Evolutionary conservation across 331 rosid species (phyloP).

Genomic region (Pyrus hybrid): DNA sequence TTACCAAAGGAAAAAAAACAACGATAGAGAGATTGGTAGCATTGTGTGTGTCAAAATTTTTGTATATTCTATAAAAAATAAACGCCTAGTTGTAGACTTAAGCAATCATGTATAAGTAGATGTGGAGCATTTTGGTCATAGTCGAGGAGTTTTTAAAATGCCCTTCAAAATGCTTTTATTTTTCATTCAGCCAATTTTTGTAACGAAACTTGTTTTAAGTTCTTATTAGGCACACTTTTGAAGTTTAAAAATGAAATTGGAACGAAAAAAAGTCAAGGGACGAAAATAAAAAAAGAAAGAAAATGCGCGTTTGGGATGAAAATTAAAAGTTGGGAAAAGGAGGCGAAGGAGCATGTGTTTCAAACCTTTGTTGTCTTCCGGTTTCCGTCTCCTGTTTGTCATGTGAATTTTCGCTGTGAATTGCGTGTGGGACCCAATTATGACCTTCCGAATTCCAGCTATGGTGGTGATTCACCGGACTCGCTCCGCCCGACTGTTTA

Average conservation of each 20-base stretch:
- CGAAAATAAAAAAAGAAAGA: background rate
- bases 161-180: fast-evolving
- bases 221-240: background rate
- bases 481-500: background rate
- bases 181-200: fast-evolving
- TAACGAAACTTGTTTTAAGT: too few relatives aligned
- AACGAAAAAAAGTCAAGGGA: background rate
- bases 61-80: too few relatives aligned
- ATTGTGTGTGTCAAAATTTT: too few relatives aligned
- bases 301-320: slow-evolving; percentile 16
- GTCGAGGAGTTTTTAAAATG: too few relatives aligned
- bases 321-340: background rate
- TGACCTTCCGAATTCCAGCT: slow-evolving; percentile 5
- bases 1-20: too few relatives aligned
- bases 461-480: background rate
- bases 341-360: background rate
- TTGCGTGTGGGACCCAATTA: slow-evolving; percentile 30
- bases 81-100: too few relatives aligned
- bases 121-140: too few relatives aligned
- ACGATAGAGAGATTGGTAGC: too few relatives aligned
- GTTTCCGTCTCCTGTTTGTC: background rate
- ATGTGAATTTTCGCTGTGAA: slow-evolving; percentile 17
- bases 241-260: too few relatives aligned
- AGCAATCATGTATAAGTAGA: too few relatives aligned
- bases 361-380: background rate